A percentile compares a stretch with the other conserved stretches of the same genome.
phyloP scores from a whole-genome alignment of 495 filamentous ascomycete genomes.

The Penicilliopsis zonata region DNA sequence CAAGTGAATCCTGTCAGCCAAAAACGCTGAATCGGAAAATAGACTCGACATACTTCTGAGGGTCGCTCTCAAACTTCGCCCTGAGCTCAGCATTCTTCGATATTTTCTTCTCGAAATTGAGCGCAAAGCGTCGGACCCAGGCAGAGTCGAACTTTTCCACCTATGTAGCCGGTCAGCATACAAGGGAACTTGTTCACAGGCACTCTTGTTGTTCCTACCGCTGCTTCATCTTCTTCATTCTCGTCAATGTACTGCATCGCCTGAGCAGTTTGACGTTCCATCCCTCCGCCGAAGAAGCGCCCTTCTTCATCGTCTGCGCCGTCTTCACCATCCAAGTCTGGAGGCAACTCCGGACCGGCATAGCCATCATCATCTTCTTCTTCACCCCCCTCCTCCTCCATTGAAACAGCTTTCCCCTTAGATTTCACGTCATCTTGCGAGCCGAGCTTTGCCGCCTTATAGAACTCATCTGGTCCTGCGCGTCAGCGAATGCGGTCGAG shows the following conservation, averaged over 20 bases:
- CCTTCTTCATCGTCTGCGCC: constrained; percentile 77
- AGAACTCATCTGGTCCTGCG: constrained; percentile 47
- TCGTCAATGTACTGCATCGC: constrained; percentile 85
- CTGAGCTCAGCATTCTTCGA: constrained; percentile 86
- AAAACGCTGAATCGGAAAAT: not conserved
- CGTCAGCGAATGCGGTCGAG: constrained; percentile 11
- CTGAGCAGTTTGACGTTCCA: constrained; percentile 66
- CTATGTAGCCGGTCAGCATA: constrained; percentile 12
- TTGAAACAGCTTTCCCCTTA: constrained; percentile 45
- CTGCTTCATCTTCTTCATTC: constrained; percentile 44
- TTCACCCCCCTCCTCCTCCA: constrained; percentile 48
- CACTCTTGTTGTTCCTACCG: constrained; percentile 12
- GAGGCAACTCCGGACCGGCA: constrained; percentile 58
- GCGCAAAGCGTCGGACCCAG: constrained; percentile 72
- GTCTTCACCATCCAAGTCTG: constrained; percentile 46
- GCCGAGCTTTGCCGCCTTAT: constrained; percentile 74
- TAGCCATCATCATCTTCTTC: constrained; percentile 55
- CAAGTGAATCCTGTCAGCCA: constrained; percentile 5
- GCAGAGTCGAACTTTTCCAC: constrained; percentile 69
- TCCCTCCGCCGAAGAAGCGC: constrained; percentile 88
- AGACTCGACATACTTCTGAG: constrained; percentile 65
- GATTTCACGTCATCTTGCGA: constrained; percentile 48
- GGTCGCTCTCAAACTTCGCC: constrained; percentile 75
- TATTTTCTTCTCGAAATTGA: constrained; percentile 87
- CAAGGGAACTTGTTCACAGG: not conserved